Evolutionary conservation across 139 green algal species (phyloP).

Genomic region (Eudorina sp.): DNA sequence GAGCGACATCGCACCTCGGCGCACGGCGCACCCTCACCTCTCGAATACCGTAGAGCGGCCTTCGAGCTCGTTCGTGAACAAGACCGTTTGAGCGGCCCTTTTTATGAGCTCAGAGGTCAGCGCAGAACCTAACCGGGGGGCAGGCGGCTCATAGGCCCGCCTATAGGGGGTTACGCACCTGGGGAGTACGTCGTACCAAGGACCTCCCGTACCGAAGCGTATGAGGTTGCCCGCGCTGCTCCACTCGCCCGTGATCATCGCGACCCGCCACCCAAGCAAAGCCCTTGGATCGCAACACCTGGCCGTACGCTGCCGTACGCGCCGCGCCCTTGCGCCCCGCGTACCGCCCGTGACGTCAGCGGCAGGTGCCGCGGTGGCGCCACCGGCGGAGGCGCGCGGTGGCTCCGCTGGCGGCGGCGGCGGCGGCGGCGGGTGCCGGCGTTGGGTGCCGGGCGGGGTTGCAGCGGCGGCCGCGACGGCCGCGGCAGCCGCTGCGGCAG

Average conservation of each 20-base stretch:
- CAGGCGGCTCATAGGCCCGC: too few relatives aligned
- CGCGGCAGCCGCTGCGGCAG: neutral
- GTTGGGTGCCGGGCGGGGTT: neutral
- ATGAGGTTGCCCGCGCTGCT: slow-evolving; percentile 76
- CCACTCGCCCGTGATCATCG: slow-evolving; percentile 78
- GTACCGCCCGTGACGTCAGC: neutral
- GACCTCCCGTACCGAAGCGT: slow-evolving; percentile 69
- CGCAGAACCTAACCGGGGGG: too few relatives aligned
- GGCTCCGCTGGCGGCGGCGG: neutral
- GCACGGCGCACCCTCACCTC: too few relatives aligned
- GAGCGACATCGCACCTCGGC: too few relatives aligned
- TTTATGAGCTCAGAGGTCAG: too few relatives aligned
- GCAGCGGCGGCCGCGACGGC: neutral
- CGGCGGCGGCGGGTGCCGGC: neutral
- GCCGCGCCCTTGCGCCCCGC: slow-evolving; percentile 30
- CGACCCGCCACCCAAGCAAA: slow-evolving; percentile 80
- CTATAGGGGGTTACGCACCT: too few relatives aligned
- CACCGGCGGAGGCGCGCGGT: neutral
- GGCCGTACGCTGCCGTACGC: neutral
- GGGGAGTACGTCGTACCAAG: slow-evolving; percentile 82
- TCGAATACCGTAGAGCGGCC: too few relatives aligned
- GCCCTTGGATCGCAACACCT: slow-evolving; percentile 82
- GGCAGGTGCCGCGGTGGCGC: neutral
- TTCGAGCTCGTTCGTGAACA: too few relatives aligned
- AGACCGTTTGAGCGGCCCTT: too few relatives aligned